These are phyloP conservation scores for Sporisorium sorghi DNA, from an alignment of 1,284 basidiomycete species.

Conservation along the genomic window DNA sequence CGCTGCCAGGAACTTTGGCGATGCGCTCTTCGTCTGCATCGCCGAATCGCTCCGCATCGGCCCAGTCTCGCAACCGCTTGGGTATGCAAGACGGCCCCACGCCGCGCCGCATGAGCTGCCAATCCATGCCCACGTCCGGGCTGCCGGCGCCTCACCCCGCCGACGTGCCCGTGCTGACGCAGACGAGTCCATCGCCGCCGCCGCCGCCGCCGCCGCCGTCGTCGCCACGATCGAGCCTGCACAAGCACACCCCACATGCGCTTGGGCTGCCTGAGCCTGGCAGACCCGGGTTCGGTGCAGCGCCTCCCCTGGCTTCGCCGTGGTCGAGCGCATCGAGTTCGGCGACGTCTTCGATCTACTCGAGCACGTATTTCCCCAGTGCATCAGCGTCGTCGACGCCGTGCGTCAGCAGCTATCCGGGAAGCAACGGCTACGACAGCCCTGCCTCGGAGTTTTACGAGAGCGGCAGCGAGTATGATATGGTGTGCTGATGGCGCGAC, in stretches of 20 bases:
- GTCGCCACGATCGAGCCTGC: conserved; percentile 16
- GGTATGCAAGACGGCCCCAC: background rate
- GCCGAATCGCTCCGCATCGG: conserved; percentile 39
- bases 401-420: conserved; percentile 28
- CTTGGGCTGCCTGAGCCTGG: conserved; percentile 11
- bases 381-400: conserved; percentile 21
- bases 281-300: conserved; percentile 15
- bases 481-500: conserved; percentile 27
- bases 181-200: conserved; percentile 48
- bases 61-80: conserved; percentile 15
- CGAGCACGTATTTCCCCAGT: conserved; percentile 45
- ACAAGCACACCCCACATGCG: background rate
- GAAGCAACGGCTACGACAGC: conserved; percentile 59
- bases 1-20: conserved; percentile 34
- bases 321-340: conserved; percentile 38
- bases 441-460: conserved; percentile 65
- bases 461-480: conserved; percentile 67
- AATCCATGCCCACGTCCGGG: conserved; percentile 11
- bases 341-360: conserved; percentile 43
- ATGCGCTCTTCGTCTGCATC: conserved; percentile 24
- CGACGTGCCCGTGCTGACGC: conserved; percentile 38
- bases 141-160: background rate
- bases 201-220: conserved; percentile 34
- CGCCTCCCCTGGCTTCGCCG: conserved; percentile 21
- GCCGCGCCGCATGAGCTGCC: conserved; percentile 33